Conservation (phyloP, 1,284 basidiomycete species). For the Ganoderma lucidum region DNA sequence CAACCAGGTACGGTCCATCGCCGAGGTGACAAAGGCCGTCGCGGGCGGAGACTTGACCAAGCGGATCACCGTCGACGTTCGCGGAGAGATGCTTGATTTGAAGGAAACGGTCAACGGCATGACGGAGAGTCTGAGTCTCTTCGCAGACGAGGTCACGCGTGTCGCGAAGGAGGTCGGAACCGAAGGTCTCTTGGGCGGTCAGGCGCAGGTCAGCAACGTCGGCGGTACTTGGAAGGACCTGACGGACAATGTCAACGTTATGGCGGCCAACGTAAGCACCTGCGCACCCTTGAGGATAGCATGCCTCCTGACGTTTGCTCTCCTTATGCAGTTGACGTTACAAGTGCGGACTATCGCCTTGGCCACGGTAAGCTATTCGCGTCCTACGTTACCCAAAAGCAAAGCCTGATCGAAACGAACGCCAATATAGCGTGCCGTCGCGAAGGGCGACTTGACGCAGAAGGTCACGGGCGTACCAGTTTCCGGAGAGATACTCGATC, state of each 20-base stretch:
- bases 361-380: constrained; percentile 66
- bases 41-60: constrained; percentile 90
- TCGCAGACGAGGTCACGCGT: constrained; percentile 89
- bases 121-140: constrained; percentile 88
- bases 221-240: constrained; percentile 98
- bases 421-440: constrained; percentile 81
- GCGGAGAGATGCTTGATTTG: constrained; percentile 90
- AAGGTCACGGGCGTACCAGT: constrained; percentile 95
- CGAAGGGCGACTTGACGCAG: constrained; percentile 91
- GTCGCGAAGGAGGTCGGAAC: constrained; percentile 93
- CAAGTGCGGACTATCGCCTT: constrained; percentile 97
- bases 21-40: constrained; percentile 89
- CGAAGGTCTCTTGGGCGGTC: constrained; percentile 88
- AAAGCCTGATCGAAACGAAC: too few species aligned
- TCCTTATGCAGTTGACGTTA: constrained; percentile 73
- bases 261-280: constrained; percentile 77
- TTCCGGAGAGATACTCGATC: constrained; percentile 93
- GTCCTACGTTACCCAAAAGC: neutral
- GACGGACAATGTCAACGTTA: constrained; percentile 94
- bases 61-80: constrained; percentile 89
- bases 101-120: constrained; percentile 92
- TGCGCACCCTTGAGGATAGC: neutral
- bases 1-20: constrained; percentile 91
- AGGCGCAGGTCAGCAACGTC: constrained; percentile 89
- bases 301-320: constrained; percentile 3